phyloP scores from a whole-genome alignment of 345 rosid species.

The Moricandia arvensis region DNA sequence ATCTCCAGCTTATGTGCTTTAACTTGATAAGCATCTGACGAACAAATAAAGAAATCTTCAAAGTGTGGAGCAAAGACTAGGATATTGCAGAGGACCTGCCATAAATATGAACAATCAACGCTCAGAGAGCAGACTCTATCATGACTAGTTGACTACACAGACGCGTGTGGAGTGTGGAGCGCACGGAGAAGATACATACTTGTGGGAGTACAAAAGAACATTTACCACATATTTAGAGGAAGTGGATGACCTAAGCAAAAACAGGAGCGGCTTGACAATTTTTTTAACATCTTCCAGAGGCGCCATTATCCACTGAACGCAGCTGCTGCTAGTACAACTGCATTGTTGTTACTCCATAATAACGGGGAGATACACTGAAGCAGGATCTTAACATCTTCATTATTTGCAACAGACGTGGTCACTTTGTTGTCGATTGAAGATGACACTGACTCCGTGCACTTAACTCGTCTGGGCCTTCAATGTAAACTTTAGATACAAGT shows the following conservation, averaged over 20 bases:
- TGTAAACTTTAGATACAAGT: constrained; percentile 63
- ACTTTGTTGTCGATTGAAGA: constrained; percentile 43
- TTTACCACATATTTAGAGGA: constrained; percentile 94
- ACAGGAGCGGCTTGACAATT: constrained; percentile 85
- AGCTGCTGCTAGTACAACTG: constrained; percentile 88
- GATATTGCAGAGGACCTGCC: constrained; percentile 88
- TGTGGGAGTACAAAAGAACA: too few relatives aligned
- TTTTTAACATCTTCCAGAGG: constrained; percentile 66
- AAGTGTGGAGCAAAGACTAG: constrained; percentile 74
- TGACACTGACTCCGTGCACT: too few relatives aligned
- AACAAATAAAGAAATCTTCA: constrained; percentile 71
- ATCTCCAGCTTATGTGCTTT: constrained; percentile 91
- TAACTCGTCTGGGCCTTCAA: constrained; percentile 95
- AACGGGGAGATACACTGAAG: constrained; percentile 83
- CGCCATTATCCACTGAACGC: constrained; percentile 95
- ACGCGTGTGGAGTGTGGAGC: too few relatives aligned
- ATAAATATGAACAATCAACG: constrained; percentile 12
- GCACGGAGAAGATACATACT: too few relatives aligned
- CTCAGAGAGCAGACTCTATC: too few relatives aligned
- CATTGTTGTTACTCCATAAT: constrained; percentile 90
- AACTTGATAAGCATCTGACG: constrained; percentile 77
- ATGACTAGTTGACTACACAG: too few relatives aligned
- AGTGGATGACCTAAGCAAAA: constrained; percentile 75
- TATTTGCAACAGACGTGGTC: constrained; percentile 61
- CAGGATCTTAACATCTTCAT: constrained; percentile 71